A percentile compares a stretch with the other conserved stretches of the same genome.
phyloP scores from a whole-genome alignment of 108 stramenopile species.

The Poteriospumella lacustris region DNA sequence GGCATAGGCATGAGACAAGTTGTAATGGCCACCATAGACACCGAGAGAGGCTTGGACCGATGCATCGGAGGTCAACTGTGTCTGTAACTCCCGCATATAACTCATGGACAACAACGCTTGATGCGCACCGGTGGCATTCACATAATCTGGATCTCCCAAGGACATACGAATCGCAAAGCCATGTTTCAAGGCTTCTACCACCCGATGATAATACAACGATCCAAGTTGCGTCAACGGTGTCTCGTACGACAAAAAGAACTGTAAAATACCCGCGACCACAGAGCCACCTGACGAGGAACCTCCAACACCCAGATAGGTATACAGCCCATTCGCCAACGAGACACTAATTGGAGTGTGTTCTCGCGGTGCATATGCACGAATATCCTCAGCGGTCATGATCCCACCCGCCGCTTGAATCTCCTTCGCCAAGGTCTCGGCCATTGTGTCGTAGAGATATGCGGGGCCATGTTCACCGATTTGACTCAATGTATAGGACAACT shows the following conservation, averaged over 20 bases:
- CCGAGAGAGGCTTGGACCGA: background rate
- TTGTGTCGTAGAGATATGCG: slow-evolving; percentile 54
- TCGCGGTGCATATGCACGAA: slow-evolving; percentile 55
- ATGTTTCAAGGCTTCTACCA: slow-evolving; percentile 66
- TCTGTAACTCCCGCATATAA: slow-evolving; percentile 62
- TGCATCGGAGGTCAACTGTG: slow-evolving; percentile 5
- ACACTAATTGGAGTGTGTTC: slow-evolving; percentile 46
- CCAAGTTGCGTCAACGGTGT: slow-evolving; percentile 49
- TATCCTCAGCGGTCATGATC: slow-evolving; percentile 61
- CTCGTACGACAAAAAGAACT: slow-evolving; percentile 60
- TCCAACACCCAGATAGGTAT: slow-evolving; percentile 59
- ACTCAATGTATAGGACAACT: slow-evolving; percentile 56
- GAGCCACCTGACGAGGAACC: slow-evolving; percentile 77
- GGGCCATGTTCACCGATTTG: slow-evolving; percentile 58
- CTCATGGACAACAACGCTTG: slow-evolving; percentile 49
- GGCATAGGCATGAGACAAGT: background rate
- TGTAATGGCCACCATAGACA: slow-evolving; percentile 1
- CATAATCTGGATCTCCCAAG: slow-evolving; percentile 66
- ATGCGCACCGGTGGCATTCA: slow-evolving; percentile 47
- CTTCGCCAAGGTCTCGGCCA: slow-evolving; percentile 50
- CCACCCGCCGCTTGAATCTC: slow-evolving; percentile 63
- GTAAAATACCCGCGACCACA: slow-evolving; percentile 59
- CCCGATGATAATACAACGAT: slow-evolving; percentile 61
- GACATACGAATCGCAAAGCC: slow-evolving; percentile 75
- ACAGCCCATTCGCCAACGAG: slow-evolving; percentile 46